Evolutionary conservation across 306 rosid genomes (phyloP).

Genomic region (Gleditsia sinensis): DNA sequence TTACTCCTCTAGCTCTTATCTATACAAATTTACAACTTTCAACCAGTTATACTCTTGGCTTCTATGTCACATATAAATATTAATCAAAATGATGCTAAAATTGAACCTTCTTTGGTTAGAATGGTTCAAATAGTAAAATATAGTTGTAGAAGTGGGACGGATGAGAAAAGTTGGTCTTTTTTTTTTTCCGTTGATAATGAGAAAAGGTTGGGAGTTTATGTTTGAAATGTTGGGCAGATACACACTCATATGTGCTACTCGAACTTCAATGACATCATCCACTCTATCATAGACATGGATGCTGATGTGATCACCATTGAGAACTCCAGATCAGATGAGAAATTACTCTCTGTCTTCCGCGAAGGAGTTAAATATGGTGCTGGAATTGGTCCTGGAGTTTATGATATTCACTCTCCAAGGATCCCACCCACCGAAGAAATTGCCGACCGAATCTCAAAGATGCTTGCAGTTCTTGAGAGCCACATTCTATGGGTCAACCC

Average conservation of each 20-base stretch:
- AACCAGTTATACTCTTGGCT: not conserved
- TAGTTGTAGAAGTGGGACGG: too few species aligned
- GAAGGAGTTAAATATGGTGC: constrained; percentile 87
- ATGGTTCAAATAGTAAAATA: not conserved
- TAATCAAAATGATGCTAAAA: not conserved
- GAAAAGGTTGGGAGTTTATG: not conserved
- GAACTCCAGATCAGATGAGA: constrained; percentile 88
- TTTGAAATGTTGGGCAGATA: constrained; percentile 52
- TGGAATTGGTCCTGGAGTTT: constrained; percentile 89
- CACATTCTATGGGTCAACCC: constrained; percentile 89
- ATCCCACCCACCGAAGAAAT: constrained; percentile 78
- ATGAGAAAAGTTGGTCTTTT: not conserved
- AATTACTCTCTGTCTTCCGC: constrained; percentile 76
- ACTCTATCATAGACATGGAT: constrained; percentile 87
- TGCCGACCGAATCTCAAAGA: constrained; percentile 69
- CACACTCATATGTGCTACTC: constrained; percentile 97
- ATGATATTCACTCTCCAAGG: constrained; percentile 91
- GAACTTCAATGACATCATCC: constrained; percentile 83
- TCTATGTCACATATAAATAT: not conserved
- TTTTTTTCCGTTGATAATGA: not conserved
- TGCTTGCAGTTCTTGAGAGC: constrained; percentile 80
- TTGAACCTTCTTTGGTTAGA: not conserved
- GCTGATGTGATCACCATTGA: constrained; percentile 89
- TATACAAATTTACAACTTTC: not conserved
- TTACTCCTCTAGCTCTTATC: constrained; percentile 19